A percentile compares a stretch with the other conserved stretches of the same genome.
Evolutionary conservation across 2,329 filamentous ascomycete species (phyloP).

Genomic region (Monilinia fructigena): DNA sequence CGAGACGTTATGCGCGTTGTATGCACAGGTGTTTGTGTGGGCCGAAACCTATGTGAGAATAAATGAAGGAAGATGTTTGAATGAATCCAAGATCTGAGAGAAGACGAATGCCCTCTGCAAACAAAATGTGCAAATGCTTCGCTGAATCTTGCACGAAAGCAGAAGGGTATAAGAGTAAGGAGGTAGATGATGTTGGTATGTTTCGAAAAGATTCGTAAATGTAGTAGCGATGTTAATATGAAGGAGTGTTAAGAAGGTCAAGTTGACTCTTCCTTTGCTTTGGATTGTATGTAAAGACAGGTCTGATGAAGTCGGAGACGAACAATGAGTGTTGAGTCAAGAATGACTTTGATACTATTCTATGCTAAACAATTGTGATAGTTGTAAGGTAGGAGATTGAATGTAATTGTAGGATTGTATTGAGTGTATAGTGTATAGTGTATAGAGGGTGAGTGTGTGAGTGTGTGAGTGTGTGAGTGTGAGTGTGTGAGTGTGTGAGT

Average conservation of each 20-base stretch:
- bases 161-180: conserved; percentile 30
- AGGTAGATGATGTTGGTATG: conserved; percentile 22
- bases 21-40: conserved; percentile 10
- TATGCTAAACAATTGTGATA: background rate
- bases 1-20: conserved; percentile 18
- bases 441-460: background rate
- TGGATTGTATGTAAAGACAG: conserved; percentile 27
- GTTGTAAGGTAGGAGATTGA: background rate
- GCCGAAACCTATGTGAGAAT: conserved; percentile 12
- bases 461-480: no score
- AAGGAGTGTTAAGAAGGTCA: conserved; percentile 20
- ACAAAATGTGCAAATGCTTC: conserved; percentile 28
- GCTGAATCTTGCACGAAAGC: conserved; percentile 41
- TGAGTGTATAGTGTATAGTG: background rate
- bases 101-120: conserved; percentile 4
- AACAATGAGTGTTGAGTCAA: conserved; percentile 11
- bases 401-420: conserved; percentile 21
- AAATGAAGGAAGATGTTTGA: conserved; percentile 12
- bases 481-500: background rate
- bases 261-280: background rate
- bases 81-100: conserved; percentile 11
- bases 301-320: background rate
- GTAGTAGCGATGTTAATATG: background rate
- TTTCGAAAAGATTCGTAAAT: conserved; percentile 12
- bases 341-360: conserved; percentile 1